Base-by-base conservation (phyloP, 768 basidiomycete species). In the Leucocoprinus sp. region DNA sequence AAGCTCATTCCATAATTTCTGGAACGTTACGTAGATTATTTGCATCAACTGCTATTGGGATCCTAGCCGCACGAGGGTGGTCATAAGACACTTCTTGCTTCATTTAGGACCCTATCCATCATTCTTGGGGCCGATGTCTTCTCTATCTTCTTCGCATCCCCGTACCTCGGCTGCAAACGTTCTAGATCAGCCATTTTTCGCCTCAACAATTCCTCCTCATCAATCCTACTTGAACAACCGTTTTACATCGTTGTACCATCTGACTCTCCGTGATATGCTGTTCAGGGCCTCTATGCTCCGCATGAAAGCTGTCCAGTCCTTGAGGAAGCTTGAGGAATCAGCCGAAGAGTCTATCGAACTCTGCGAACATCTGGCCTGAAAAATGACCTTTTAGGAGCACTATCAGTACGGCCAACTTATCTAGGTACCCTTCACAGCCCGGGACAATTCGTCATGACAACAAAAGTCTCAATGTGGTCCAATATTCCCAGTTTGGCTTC, bases 391-490 rank as follows among this genome's bases (percentile, higher is more conserved):
- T 42, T 62, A 6, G 33, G 51, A 11, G 51, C 15, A 48, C 55
- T 11, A 46, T 64, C 5, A 53, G 58, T 41, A 62, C 63, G 8
- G 61, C 64, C 2, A 62, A 64, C 64, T 1, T 59, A 56, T 18
- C 41, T 63, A n/a, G 45, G 57, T 17, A 43, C 52, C 5, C n/a
- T 48, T 66, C 23, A 43, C 45, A 2, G 26, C 64, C 6, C 56
- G 51, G 22, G 61, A 61, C 33, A 52, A 50, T 37, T 45, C 49
- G 11, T 40, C 41, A n/a, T 48, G n/a, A n/a, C 46, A 3, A 17
- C 46, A 17, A 28, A 39, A 8, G 29, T 48, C 37, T 44, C 46
- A 2, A 56, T 5, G 55, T 63, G 40, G 54, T 65, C 43, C 46
- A 40, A 19, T 63, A 60, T 39, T 44, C 51, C 31, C 42, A 33